phyloP scores from a whole-genome alignment of 2,329 filamentous ascomycete species.

The Colletotrichum orbiculare region DNA sequence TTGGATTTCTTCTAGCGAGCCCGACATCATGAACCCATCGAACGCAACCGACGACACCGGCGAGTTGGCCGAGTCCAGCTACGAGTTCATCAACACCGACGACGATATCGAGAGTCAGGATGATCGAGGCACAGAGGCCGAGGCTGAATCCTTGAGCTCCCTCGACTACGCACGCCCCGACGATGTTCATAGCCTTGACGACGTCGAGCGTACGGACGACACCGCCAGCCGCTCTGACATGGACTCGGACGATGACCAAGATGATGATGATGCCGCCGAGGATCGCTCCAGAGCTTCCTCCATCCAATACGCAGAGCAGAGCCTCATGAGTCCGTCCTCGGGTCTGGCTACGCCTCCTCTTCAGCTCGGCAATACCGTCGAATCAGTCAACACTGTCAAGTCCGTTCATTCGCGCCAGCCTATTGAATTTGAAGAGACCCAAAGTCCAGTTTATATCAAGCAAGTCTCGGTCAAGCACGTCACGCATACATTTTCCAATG shows the following conservation, averaged over 20 bases:
- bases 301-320: constrained; percentile 61
- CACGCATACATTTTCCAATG: constrained; percentile 54
- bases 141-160: constrained; percentile 61
- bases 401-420: constrained; percentile 43
- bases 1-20: constrained; percentile 69
- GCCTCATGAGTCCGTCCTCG: constrained; percentile 55
- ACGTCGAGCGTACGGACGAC: constrained; percentile 60
- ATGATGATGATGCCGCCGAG: constrained; percentile 37
- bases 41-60: constrained; percentile 52
- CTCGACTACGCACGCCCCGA: constrained; percentile 61
- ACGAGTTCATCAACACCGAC: constrained; percentile 67
- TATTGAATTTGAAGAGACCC: constrained; percentile 59
- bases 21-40: constrained; percentile 64
- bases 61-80: constrained; percentile 65
- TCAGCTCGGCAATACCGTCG: constrained; percentile 36
- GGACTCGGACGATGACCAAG: constrained; percentile 31
- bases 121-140: constrained; percentile 58
- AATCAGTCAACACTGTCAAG: constrained; percentile 35
- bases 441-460: constrained; percentile 44
- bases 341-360: constrained; percentile 28
- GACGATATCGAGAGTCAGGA: constrained; percentile 66
- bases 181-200: constrained; percentile 63
- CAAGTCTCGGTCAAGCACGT: constrained; percentile 60
- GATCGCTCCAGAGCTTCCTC: constrained; percentile 49
- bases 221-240: constrained; percentile 29